These are phyloP conservation scores for Candida maltosa DNA, from an alignment of 805 yeast species.

Conservation along the genomic window DNA sequence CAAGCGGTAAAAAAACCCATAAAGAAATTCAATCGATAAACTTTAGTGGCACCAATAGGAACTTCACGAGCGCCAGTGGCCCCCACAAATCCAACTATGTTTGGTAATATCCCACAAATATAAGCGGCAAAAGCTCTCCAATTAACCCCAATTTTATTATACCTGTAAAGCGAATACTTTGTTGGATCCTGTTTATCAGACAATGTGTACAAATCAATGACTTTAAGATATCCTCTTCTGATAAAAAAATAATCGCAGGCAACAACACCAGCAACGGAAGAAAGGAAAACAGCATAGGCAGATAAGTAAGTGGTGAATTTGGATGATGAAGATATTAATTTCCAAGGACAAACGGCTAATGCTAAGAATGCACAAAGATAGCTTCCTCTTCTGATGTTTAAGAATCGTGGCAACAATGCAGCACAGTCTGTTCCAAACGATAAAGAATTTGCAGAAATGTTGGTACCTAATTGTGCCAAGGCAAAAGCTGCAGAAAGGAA, in stretches of 20 bases:
- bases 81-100: conserved; percentile 84
- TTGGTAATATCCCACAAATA: conserved; percentile 75
- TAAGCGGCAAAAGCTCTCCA: conserved; percentile 86
- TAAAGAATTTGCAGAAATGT: conserved; percentile 39
- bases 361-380: conserved; percentile 40
- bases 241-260: conserved; percentile 48
- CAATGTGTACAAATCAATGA: conserved; percentile 60
- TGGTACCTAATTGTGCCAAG: conserved; percentile 41
- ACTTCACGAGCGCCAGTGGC: conserved; percentile 68
- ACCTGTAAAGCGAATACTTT: conserved; percentile 49
- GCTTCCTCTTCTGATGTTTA: conserved; percentile 41
- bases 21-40: conserved; percentile 73
- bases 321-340: conserved; percentile 35
- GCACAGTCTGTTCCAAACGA: conserved; percentile 42
- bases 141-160: conserved; percentile 61
- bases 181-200: conserved; percentile 30
- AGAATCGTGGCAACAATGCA: conserved; percentile 36
- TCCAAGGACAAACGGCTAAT: conserved; percentile 40
- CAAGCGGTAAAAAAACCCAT: conserved; percentile 67
- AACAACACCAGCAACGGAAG: conserved; percentile 43
- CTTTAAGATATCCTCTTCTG: conserved; percentile 65
- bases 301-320: conserved; percentile 42
- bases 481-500: conserved; percentile 37
- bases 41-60: conserved; percentile 72
- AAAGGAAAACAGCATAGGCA: conserved; percentile 41